Conservation (phyloP, 2,329 filamentous ascomycete genomes). For the Diaporthe citrichinensis region DNA sequence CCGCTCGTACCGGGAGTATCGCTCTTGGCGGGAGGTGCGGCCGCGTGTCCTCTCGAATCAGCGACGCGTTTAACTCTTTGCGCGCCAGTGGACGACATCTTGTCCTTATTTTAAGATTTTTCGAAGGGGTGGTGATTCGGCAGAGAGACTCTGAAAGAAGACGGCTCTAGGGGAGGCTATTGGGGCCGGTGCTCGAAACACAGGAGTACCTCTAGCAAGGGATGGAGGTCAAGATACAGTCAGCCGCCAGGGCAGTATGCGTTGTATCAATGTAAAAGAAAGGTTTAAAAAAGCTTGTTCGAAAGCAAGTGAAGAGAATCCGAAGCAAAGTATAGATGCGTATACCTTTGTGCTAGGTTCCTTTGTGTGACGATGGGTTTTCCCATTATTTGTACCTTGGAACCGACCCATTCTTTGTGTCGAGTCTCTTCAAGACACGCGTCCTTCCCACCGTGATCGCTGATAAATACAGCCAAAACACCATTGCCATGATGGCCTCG, state of each 20-base stretch:
- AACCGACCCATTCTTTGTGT: neutral
- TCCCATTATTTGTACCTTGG: neutral
- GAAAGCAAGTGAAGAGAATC: neutral
- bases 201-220: neutral
- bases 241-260: neutral
- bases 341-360: neutral
- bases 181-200: neutral
- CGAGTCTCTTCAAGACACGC: neutral
- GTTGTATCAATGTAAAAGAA: neutral
- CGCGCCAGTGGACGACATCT: neutral
- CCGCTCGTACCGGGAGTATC: neutral
- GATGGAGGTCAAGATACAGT: neutral
- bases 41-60: rapidly evolving
- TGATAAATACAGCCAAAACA: neutral
- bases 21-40: neutral
- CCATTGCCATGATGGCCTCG: neutral
- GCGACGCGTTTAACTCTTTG: neutral
- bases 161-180: neutral
- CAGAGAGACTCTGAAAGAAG: neutral
- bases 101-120: neutral
- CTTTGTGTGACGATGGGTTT: neutral
- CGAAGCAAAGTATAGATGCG: neutral
- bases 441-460: neutral
- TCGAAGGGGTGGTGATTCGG: neutral
- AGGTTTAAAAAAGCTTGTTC: neutral